Percentiles rank a stretch among this genome's conserved stretches.
Conservation (phyloP, 176 grass and related monocot genomes). For the Phragmites australis region DNA sequence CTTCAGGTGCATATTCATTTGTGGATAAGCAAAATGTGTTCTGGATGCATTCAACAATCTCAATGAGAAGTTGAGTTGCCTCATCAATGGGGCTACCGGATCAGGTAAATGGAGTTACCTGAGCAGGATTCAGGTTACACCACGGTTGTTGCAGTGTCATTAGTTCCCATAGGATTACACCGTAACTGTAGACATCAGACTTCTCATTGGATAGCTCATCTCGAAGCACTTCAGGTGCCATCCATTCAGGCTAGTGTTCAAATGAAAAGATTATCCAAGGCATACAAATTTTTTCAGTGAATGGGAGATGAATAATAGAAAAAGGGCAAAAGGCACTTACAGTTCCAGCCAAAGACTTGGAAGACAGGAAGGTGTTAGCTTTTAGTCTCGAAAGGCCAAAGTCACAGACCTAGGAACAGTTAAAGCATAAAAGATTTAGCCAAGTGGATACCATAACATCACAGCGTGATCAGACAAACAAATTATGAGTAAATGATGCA, state of each 20-base stretch:
- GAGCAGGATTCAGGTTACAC: slow-evolving; percentile 90
- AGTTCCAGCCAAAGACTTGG: slow-evolving; percentile 94
- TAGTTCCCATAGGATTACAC: slow-evolving; percentile 94
- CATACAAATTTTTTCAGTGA: background rate
- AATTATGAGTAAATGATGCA: background rate
- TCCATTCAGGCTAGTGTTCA: slow-evolving; percentile 90
- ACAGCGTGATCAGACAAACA: background rate
- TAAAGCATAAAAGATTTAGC: slow-evolving; percentile 23
- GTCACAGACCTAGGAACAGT: slow-evolving; percentile 75
- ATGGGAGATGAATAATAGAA: slow-evolving; percentile 3
- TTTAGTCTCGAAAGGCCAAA: slow-evolving; percentile 97
- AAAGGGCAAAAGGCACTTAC: slow-evolving; percentile 56
- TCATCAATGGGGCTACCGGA: background rate
- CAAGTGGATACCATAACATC: background rate
- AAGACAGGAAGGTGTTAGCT: slow-evolving; percentile 90
- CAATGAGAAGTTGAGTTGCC: background rate
- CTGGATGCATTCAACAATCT: background rate
- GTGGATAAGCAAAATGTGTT: slow-evolving; percentile 12
- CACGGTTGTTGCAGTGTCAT: slow-evolving; percentile 98
- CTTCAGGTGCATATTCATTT: slow-evolving; percentile 13
- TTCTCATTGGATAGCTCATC: slow-evolving; percentile 99
- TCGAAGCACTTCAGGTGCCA: slow-evolving; percentile 95
- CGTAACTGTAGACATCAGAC: slow-evolving; percentile 93
- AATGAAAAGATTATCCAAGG: slow-evolving; percentile 24
- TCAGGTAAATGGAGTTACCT: slow-evolving; percentile 47